Evolutionary conservation across 78 protist species (phyloP).

Genomic region (Dictyostelium intermedium): DNA sequence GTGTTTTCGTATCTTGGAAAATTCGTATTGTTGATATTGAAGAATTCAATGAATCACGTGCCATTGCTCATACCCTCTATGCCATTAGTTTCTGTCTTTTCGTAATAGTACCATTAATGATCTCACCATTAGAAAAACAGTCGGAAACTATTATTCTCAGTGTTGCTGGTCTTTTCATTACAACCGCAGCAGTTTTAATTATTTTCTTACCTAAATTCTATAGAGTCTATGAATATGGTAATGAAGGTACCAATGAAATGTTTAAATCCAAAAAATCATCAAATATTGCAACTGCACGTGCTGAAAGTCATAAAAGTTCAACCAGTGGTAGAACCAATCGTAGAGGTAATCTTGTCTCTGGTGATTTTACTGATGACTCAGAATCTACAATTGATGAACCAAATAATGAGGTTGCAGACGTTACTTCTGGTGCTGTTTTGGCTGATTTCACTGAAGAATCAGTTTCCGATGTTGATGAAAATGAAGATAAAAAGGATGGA

Average conservation of each 20-base stretch:
- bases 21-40: constrained; percentile 55
- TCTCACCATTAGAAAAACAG: constrained; percentile 2
- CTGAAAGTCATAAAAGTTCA: not conserved
- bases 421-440: not conserved
- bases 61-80: constrained; percentile 23
- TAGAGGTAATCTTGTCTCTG: not conserved
- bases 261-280: not conserved
- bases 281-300: not conserved
- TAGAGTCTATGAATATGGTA: constrained; percentile 15
- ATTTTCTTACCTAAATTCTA: constrained; percentile 44
- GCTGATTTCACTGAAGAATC: constrained; percentile 30
- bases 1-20: constrained; percentile 70
- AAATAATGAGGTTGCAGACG: not conserved
- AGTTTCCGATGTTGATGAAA: not conserved
- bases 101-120: constrained; percentile 12
- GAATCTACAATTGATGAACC: not conserved
- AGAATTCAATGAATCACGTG: constrained; percentile 48
- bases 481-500: not conserved
- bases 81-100: constrained; percentile 6
- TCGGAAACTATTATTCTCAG: constrained; percentile 30
- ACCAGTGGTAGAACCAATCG: not conserved
- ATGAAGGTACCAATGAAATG: not conserved
- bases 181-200: not conserved
- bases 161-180: constrained; percentile 24
- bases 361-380: constrained; percentile 18